These are phyloP conservation scores for Amyloporia xantha DNA, from an alignment of 768 basidiomycete genomes.

Conservation along the genomic window DNA sequence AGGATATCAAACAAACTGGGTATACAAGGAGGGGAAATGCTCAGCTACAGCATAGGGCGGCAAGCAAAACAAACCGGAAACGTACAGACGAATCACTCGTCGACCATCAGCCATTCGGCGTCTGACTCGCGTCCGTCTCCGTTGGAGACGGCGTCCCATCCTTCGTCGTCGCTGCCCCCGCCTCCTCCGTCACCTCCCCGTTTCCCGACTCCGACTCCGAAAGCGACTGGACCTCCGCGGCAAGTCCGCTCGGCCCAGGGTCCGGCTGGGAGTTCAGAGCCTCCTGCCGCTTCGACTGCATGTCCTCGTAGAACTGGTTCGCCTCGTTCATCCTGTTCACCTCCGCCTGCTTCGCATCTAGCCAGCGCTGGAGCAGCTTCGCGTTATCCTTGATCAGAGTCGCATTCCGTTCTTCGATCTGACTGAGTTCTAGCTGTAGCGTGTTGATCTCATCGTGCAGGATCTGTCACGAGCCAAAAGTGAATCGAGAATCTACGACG, in stretches of 20 bases:
- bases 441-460: constrained; percentile 94
- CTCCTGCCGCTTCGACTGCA: constrained; percentile 68
- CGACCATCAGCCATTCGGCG: constrained; percentile 86
- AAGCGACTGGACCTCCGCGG: constrained; percentile 18
- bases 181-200: constrained; percentile 49
- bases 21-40: too few relatives aligned
- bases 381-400: constrained; percentile 91
- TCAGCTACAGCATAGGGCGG: too few relatives aligned
- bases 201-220: constrained; percentile 70
- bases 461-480: constrained; percentile 36
- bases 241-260: constrained; percentile 26
- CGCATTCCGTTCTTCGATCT: constrained; percentile 82
- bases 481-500: not conserved
- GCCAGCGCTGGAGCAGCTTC: constrained; percentile 91
- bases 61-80: too few relatives aligned
- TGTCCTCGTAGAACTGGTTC: constrained; percentile 82
- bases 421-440: constrained; percentile 82
- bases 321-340: constrained; percentile 95
- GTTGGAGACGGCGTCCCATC: constrained; percentile 70
- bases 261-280: constrained; percentile 45
- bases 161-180: constrained; percentile 45
- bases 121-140: constrained; percentile 70
- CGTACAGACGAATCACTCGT: constrained; percentile 33
- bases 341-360: constrained; percentile 89
- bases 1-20: too few relatives aligned